Percentiles rank a stretch among this genome's conserved stretches.
These are phyloP conservation scores for Colletotrichum euphorbiae DNA, from an alignment of 2,329 filamentous ascomycete genomes.

Conservation along the genomic window DNA sequence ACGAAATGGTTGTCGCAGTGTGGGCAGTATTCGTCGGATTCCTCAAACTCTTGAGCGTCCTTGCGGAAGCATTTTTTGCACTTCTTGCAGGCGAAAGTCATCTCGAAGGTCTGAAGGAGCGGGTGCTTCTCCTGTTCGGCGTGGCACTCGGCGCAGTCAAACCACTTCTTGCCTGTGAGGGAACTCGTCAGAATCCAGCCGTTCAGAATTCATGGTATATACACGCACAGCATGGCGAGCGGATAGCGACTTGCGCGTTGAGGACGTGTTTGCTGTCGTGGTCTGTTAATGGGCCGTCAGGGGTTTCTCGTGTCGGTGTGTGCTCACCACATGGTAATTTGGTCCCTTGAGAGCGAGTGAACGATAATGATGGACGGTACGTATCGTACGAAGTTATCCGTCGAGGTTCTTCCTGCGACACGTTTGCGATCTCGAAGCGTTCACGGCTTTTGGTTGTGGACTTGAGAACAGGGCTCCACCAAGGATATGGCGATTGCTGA, in stretches of 20 bases:
- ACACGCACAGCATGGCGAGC: slow-evolving; percentile 89
- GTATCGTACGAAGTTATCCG: not conserved
- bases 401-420: not conserved
- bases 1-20: slow-evolving; percentile 99
- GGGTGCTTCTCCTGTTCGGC: slow-evolving; percentile 81
- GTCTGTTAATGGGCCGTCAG: slow-evolving; percentile 22
- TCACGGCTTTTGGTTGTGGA: slow-evolving; percentile 12
- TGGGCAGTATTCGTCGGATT: slow-evolving; percentile 98
- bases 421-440: not conserved
- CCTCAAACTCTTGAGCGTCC: slow-evolving; percentile 90
- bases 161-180: slow-evolving; percentile 87
- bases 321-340: slow-evolving; percentile 52
- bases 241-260: slow-evolving; percentile 97
- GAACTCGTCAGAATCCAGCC: slow-evolving; percentile 19
- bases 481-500: slow-evolving; percentile 36
- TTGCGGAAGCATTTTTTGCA: slow-evolving; percentile 99
- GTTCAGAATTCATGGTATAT: not conserved
- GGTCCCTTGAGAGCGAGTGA: not conserved
- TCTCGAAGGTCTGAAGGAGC: slow-evolving; percentile 82
- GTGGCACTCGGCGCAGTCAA: slow-evolving; percentile 97
- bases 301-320: not conserved
- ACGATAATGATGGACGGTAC: not conserved
- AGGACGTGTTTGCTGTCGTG: slow-evolving; percentile 89
- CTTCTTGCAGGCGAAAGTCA: slow-evolving; percentile 98
- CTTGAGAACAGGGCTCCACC: slow-evolving; percentile 24